Percentiles rank a stretch among this genome's conserved stretches.
Conservation (phyloP, 805 yeast genomes). For the Barnettozyma californica region DNA sequence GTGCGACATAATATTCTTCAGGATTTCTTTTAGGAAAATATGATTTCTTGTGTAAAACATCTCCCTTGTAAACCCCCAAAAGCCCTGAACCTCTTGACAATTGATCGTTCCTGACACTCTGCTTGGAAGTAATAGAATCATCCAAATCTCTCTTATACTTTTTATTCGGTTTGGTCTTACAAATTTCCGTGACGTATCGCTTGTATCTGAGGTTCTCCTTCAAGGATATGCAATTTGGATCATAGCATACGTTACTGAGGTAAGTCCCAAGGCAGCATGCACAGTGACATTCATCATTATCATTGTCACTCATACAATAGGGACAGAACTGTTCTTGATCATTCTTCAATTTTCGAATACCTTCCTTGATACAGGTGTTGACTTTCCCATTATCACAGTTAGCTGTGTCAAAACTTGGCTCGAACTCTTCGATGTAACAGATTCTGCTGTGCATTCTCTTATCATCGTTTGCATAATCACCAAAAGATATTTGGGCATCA, state of each 20-base stretch:
- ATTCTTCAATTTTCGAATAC: constrained; percentile 15
- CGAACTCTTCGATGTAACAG: constrained; percentile 18
- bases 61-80: constrained; percentile 1
- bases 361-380: constrained; percentile 21
- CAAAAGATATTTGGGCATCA: constrained; percentile 14
- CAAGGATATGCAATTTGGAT: constrained; percentile 19
- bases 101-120: neutral
- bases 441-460: constrained; percentile 16
- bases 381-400: constrained; percentile 19
- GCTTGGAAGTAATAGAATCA: neutral
- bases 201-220: constrained; percentile 23
- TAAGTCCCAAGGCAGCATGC: constrained; percentile 25
- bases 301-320: constrained; percentile 24
- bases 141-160: constrained; percentile 8
- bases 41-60: neutral
- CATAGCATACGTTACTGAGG: constrained; percentile 24
- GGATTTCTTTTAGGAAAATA: neutral
- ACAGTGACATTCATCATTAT: constrained; percentile 26
- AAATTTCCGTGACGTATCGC: constrained; percentile 22
- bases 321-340: constrained; percentile 24
- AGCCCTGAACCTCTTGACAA: neutral
- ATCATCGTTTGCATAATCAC: constrained; percentile 25
- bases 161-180: constrained; percentile 19
- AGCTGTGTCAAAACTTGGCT: constrained; percentile 20
- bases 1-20: neutral